Evolutionary conservation across 192 early-diverging fungal species (phyloP).

Genomic region (Entophlyctis helioformis): DNA sequence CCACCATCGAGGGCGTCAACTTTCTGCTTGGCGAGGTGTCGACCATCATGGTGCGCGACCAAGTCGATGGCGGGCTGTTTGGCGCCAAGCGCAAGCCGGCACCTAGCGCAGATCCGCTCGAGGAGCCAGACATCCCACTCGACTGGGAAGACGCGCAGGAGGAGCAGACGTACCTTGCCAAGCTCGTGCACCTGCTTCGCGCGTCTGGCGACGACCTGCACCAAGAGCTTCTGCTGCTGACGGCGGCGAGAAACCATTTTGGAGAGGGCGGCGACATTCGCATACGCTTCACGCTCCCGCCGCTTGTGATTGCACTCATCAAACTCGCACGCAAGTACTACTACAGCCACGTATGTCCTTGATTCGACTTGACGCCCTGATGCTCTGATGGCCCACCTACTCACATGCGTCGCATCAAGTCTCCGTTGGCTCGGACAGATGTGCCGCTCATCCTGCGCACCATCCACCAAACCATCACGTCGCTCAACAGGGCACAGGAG

Average conservation of each 20-base stretch:
- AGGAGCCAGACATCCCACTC: conserved; percentile 23
- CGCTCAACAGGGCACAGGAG: conserved; percentile 43
- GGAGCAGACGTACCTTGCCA: conserved; percentile 82
- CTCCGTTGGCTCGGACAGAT: conserved; percentile 1
- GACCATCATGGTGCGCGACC: conserved; percentile 70
- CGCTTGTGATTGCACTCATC: conserved; percentile 63
- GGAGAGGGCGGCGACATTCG: conserved; percentile 80
- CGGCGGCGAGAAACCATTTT: conserved; percentile 73
- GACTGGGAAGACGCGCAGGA: conserved; percentile 86
- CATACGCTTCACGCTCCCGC: conserved; percentile 84
- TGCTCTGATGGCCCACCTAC: no score
- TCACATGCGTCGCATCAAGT: no score
- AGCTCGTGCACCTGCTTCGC: conserved; percentile 36
- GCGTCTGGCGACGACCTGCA: conserved; percentile 47
- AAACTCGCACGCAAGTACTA: conserved; percentile 45
- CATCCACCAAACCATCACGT: conserved; percentile 72
- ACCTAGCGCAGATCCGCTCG: conserved; percentile 2
- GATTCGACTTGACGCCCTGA: no score
- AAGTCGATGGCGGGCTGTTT: conserved; percentile 57
- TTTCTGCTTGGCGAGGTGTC: conserved; percentile 67
- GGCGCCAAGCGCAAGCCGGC: conserved; percentile 26
- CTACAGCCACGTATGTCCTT: no score
- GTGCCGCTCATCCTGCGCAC: conserved; percentile 16
- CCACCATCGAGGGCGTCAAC: conserved; percentile 61
- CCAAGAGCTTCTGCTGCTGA: conserved; percentile 69